A percentile compares a stretch with the other conserved stretches of the same genome.
Evolutionary conservation across 306 rosid genomes (phyloP).

Genomic region (Datisca glomerata): DNA sequence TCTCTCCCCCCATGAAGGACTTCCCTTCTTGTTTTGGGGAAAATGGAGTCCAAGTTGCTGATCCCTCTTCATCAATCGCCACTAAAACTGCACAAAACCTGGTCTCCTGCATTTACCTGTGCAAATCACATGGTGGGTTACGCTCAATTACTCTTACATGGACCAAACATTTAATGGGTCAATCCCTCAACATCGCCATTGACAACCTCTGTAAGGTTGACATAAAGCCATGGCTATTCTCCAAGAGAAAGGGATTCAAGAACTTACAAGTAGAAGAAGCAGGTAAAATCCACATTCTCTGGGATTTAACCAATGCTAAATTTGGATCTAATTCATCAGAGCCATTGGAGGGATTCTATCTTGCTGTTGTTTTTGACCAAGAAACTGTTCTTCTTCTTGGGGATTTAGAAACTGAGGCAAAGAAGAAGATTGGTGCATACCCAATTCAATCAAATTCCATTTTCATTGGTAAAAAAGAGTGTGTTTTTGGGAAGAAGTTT

Average conservation of each 20-base stretch:
- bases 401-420: conserved; percentile 47
- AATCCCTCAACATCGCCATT: conserved; percentile 59
- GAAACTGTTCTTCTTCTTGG: conserved; percentile 52
- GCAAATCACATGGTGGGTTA: conserved; percentile 32
- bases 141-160: conserved; percentile 70
- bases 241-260: conserved; percentile 67
- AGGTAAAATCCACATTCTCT: conserved; percentile 36
- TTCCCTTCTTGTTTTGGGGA: conserved; percentile 95
- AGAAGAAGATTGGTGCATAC: conserved; percentile 33
- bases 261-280: conserved; percentile 53
- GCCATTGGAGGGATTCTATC: conserved; percentile 57
- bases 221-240: conserved; percentile 85
- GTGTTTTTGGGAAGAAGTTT: conserved; percentile 60
- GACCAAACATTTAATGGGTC: conserved; percentile 84
- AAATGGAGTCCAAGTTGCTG: conserved; percentile 74
- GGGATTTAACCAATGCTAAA: conserved; percentile 75
- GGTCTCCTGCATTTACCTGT: conserved; percentile 69
- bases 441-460: conserved; percentile 24
- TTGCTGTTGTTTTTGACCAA: conserved; percentile 45
- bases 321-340: conserved; percentile 77
- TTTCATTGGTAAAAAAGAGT: conserved; percentile 60
- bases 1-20: conserved; percentile 42
- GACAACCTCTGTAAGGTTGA: conserved; percentile 67
- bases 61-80: conserved; percentile 44
- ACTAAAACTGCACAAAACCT: conserved; percentile 53